Percentiles rank a stretch among this genome's conserved stretches.
Evolutionary conservation across 148 eudicot genomes (phyloP).

Genomic region (Arctostaphylos glauca): DNA sequence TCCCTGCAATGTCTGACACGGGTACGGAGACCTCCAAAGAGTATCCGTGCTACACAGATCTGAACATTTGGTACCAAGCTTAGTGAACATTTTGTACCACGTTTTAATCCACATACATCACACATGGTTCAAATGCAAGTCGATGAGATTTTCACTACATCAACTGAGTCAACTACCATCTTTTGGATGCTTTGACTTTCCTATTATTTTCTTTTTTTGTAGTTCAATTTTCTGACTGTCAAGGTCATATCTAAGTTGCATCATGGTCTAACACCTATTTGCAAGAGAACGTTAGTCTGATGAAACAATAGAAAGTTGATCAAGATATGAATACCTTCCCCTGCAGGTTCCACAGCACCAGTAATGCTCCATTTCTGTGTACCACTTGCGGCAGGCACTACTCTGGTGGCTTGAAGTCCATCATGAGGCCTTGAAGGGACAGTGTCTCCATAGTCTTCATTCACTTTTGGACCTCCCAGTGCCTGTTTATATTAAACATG

Average conservation of each 20-base stretch:
- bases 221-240: background rate
- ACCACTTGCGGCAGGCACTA: conserved; percentile 25
- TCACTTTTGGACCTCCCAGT: conserved; percentile 48
- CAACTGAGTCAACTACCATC: background rate
- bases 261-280: background rate
- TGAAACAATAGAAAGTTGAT: background rate
- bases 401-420: conserved; percentile 32
- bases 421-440: conserved; percentile 75
- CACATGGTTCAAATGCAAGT: background rate
- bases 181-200: background rate
- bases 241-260: background rate
- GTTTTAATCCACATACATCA: background rate
- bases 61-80: background rate
- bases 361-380: conserved; percentile 33
- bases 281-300: background rate
- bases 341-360: conserved; percentile 37
- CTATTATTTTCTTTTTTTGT: background rate
- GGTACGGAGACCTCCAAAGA: no score
- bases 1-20: no score
- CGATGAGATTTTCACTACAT: background rate
- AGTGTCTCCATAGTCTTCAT: conserved; percentile 75
- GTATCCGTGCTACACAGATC: no score
- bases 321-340: conserved; percentile 50
- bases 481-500: conserved; percentile 24
- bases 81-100: conserved; percentile 2